phyloP scores from a whole-genome alignment of 257 asterid species.

The Perilla frutescens region DNA sequence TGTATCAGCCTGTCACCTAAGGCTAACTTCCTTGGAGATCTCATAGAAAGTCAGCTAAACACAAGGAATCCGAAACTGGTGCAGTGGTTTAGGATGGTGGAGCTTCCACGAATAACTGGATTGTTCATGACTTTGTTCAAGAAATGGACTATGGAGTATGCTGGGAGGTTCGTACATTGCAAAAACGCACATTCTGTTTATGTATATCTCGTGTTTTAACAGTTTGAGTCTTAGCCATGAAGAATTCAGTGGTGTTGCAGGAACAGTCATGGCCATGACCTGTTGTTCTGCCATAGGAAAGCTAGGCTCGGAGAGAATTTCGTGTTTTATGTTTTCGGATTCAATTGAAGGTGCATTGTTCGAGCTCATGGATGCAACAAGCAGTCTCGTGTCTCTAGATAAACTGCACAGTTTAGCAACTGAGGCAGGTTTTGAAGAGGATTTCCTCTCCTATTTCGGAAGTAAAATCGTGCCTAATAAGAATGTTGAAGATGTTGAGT shows the following conservation, averaged over 20 bases:
- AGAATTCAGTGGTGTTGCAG: conserved; percentile 25
- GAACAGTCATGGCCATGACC: conserved; percentile 26
- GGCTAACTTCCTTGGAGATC: background rate
- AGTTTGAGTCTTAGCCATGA: background rate
- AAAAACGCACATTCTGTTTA: background rate
- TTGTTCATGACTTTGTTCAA: conserved; percentile 12
- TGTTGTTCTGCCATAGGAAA: conserved; percentile 18
- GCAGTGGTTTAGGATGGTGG: conserved; percentile 14
- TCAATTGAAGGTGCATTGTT: conserved; percentile 3
- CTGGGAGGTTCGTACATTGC: background rate
- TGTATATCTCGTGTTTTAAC: background rate
- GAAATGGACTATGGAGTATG: conserved; percentile 13
- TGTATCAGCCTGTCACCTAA: background rate
- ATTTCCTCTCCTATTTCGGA: conserved; percentile 66
- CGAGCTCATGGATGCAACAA: conserved; percentile 35
- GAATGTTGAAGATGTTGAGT: conserved; percentile 60
- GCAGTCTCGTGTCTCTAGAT: conserved; percentile 51
- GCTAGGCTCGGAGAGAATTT: conserved; percentile 5
- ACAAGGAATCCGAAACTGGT: background rate
- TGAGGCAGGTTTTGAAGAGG: conserved; percentile 82
- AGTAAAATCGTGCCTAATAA: conserved; percentile 61
- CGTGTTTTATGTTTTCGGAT: background rate
- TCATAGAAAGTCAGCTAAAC: conserved; percentile 11
- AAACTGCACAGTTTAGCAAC: conserved; percentile 65
- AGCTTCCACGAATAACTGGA: conserved; percentile 2